Evolutionary conservation across 495 filamentous ascomycete species (phyloP).

Genomic region (Lasiosphaeria hispida): DNA sequence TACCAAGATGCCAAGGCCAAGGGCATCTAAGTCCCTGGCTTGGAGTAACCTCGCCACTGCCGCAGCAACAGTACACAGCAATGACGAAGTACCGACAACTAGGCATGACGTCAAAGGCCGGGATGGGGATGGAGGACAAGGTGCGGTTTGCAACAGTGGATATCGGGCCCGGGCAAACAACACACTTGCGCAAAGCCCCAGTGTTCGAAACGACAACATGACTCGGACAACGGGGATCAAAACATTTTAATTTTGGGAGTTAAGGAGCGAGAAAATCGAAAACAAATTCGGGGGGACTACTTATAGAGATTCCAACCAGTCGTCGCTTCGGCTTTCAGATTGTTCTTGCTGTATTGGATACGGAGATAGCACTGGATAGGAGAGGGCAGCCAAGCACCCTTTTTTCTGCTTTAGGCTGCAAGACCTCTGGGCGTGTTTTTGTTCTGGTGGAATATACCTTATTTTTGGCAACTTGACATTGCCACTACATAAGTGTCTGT

Average conservation of each 20-base stretch:
- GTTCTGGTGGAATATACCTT: conserved; percentile 10
- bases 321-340: neutral
- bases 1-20: conserved; percentile 27
- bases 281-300: conserved; percentile 2
- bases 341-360: conserved; percentile 9
- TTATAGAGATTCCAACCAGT: conserved; percentile 4
- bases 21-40: conserved; percentile 23
- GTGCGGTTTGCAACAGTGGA: too few relatives aligned
- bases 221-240: too few relatives aligned
- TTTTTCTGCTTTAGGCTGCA: neutral
- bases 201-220: too few relatives aligned
- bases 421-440: conserved; percentile 1
- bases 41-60: too few relatives aligned
- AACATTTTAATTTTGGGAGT: neutral
- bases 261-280: neutral
- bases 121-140: too few relatives aligned
- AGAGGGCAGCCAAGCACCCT: neutral
- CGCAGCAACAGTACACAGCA: too few relatives aligned
- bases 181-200: too few relatives aligned
- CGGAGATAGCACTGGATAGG: neutral
- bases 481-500: neutral
- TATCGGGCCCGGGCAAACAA: too few relatives aligned
- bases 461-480: conserved; percentile 1
- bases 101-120: too few relatives aligned
- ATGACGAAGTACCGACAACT: too few relatives aligned